Base-by-base conservation (phyloP, 805 yeast genomes). In the Tetrapisispora iriomotensis region DNA sequence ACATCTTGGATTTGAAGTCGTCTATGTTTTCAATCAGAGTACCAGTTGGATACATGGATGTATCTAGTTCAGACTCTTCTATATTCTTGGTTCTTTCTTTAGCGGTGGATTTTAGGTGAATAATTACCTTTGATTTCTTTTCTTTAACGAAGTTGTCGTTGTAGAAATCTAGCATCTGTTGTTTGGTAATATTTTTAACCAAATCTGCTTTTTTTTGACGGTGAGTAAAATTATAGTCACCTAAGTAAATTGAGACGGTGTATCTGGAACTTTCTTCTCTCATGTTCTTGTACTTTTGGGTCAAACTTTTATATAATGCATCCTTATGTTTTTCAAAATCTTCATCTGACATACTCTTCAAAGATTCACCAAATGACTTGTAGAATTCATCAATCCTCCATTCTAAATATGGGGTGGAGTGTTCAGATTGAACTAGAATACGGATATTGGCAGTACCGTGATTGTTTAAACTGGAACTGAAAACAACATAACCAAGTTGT, bases 401-500 rank as follows among this genome's bases (percentile, higher is more conserved):
- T 54, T 84, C 85, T 44, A 92, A 67, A 58, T 78, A 88, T 12
- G 71, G 73, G 3, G 92, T 69, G 2, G 84, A 62, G 56, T 81
- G 75, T 58, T 86, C 96, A 43, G 92, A 79, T 64, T 90, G 98
- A 37, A 88, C 71, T 47, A 88, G 65, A 12, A 92, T 61, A 51
- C 92, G 70, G 48, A 77, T 72, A 30, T 58, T 56, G 13, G 56
- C 52, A 6, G 81, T 73, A 18, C 92, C 79, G 54, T 94, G 73
- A 3, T 84, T 74, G 44, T 70, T 70, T 44, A 81, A 67, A 20
- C 72, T 64, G 0, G 94, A 83, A 32, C 92, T 77, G 55, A 85
- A 86, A 0, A 90, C 98, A 45, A 90, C 87, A 53, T 90, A 90
- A 2, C 98, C 98, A 24, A 90, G 70, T 60, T 92, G 97, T 63